A percentile compares a stretch with the other conserved stretches of the same genome.
Conservation (phyloP, 192 early-diverging fungal genomes). For the Backusella morwellensis region DNA sequence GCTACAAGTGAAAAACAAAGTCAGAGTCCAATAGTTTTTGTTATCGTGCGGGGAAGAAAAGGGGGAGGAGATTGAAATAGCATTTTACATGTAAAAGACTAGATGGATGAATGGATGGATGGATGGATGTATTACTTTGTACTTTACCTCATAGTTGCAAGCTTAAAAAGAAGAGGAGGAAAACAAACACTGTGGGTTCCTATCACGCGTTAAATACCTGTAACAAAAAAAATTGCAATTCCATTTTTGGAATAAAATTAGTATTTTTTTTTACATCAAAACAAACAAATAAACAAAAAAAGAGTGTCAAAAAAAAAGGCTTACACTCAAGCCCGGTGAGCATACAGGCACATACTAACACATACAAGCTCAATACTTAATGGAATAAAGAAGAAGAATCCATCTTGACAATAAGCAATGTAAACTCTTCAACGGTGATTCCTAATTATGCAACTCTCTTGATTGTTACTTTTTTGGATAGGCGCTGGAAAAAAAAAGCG, state of each 20-base stretch:
- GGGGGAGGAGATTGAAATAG: background rate
- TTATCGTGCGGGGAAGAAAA: background rate
- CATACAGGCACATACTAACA: no score
- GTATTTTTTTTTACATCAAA: background rate
- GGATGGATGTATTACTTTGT: conserved; percentile 15
- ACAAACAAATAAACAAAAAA: background rate
- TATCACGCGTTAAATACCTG: conserved; percentile 2
- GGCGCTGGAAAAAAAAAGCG: no score
- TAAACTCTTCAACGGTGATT: no score
- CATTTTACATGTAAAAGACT: background rate
- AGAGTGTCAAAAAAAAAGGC: no score
- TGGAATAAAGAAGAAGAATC: no score
- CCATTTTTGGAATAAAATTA: background rate
- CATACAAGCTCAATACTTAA: no score
- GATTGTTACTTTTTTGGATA: no score
- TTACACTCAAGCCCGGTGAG: no score
- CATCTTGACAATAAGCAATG: no score
- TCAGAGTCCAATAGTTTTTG: background rate
- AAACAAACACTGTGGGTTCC: background rate
- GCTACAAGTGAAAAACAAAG: conserved; percentile 30
- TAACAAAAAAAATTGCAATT: background rate
- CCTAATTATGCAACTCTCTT: no score
- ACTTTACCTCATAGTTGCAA: conserved; percentile 19
- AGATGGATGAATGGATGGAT: conserved; percentile 22
- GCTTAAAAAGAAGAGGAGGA: background rate